These are phyloP conservation scores for Berberis thunbergii DNA, from an alignment of 164 flowering plant species.

Conservation along the genomic window DNA sequence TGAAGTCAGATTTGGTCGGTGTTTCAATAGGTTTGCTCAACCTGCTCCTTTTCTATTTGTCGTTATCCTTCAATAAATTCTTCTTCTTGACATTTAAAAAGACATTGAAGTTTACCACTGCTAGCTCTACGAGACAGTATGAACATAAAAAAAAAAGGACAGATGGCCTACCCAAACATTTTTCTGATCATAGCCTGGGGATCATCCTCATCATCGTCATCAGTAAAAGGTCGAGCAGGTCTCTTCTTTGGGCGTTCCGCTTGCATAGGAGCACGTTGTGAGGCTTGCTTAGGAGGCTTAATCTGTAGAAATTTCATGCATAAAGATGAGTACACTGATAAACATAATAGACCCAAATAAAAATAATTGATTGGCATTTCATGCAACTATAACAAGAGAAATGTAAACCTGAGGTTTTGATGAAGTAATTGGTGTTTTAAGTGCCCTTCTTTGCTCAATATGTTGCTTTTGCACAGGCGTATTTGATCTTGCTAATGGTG, in stretches of 20 bases:
- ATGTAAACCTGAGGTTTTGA: conserved; percentile 48
- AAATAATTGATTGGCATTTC: no score
- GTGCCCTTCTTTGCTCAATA: conserved; percentile 30
- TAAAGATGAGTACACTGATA: conserved; percentile 14
- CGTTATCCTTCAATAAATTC: no score
- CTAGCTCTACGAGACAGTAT: not conserved
- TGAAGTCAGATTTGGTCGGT: no score
- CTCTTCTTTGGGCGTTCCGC: conserved; percentile 44
- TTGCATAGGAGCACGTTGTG: conserved; percentile 22
- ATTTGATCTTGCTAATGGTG: conserved; percentile 22
- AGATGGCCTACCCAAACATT: conserved; percentile 47
- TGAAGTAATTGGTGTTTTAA: conserved; percentile 28
- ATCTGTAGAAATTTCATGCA: conserved; percentile 9
- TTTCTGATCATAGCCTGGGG: conserved; percentile 41
- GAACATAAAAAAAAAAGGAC: not conserved
- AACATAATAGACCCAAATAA: no score
- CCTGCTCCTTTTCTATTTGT: no score
- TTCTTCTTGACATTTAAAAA: no score
- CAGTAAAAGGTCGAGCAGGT: conserved; percentile 26
- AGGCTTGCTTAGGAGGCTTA: conserved; percentile 29
- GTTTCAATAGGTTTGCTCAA: no score
- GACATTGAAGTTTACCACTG: no score
- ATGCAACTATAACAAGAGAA: not conserved
- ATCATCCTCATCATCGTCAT: conserved; percentile 37
- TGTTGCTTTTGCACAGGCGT: conserved; percentile 28